These are phyloP conservation scores for Fusarium gaditjirri DNA, from an alignment of 2,329 filamentous ascomycete species.

Conservation along the genomic window DNA sequence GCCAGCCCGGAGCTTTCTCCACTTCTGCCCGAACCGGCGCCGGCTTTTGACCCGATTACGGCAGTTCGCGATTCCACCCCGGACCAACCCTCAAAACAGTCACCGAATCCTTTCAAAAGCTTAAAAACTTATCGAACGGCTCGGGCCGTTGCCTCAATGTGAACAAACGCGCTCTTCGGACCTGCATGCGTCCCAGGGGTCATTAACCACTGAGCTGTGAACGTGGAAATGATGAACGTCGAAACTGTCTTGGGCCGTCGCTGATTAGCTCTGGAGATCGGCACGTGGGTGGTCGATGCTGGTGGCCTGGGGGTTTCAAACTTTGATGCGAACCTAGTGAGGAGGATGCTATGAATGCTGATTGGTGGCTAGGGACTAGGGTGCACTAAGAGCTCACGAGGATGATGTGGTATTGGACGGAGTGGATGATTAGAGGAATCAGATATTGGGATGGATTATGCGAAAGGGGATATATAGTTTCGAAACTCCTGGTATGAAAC, in stretches of 20 bases:
- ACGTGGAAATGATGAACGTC: constrained; percentile 22
- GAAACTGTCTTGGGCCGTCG: constrained; percentile 7
- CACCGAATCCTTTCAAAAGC: constrained; percentile 12
- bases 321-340: constrained; percentile 29
- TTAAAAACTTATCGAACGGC: constrained; percentile 5
- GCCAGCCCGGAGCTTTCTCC: constrained; percentile 6
- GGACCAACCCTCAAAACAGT: constrained; percentile 12
- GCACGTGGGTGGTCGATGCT: constrained; percentile 39
- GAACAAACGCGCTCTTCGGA: constrained; percentile 6
- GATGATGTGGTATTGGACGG: constrained; percentile 31
- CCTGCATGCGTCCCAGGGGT: constrained; percentile 14
- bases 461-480: constrained; percentile 25
- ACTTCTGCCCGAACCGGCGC: constrained; percentile 22
- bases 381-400: constrained; percentile 12
- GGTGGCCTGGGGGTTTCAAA: constrained; percentile 30
- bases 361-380: not conserved
- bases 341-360: not conserved
- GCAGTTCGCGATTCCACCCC: constrained; percentile 19
- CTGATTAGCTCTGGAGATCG: constrained; percentile 18
- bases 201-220: constrained; percentile 24
- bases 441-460: constrained; percentile 37
- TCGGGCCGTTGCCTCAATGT: constrained; percentile 31
- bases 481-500: not conserved
- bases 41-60: constrained; percentile 29
- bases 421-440: constrained; percentile 31